phyloP scores from a whole-genome alignment of 2,329 filamentous ascomycete genomes.

The Emmonsia crescens region DNA sequence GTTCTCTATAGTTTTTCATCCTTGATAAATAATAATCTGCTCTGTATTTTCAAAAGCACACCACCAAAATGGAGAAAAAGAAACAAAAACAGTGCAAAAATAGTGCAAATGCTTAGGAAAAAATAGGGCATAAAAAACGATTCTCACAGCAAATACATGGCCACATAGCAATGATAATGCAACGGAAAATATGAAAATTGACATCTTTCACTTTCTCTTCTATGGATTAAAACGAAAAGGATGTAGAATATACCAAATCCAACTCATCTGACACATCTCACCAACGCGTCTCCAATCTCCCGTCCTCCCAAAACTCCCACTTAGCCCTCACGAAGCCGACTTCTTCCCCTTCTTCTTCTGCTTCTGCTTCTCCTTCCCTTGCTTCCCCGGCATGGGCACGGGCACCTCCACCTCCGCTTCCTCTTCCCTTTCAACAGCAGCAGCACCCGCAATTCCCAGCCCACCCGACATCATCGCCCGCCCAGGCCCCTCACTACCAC shows the following conservation, averaged over 20 bases:
- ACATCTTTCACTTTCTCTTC: not conserved
- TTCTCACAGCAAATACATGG: not conserved
- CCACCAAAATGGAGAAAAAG: not conserved
- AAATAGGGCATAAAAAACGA: not conserved
- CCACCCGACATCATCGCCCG: constrained; percentile 20
- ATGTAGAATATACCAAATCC: not conserved
- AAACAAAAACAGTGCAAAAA: not conserved
- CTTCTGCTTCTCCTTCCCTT: constrained; percentile 9
- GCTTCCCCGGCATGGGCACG: not conserved
- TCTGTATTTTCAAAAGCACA: not conserved
- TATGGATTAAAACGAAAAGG: not conserved
- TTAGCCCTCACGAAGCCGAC: not conserved
- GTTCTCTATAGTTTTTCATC: not conserved
- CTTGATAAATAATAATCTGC: not conserved
- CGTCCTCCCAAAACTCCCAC: not conserved
- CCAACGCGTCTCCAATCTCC: not conserved
- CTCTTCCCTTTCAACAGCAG: not conserved
- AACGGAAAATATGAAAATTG: not conserved
- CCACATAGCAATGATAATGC: not conserved
- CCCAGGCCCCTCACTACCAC: not conserved
- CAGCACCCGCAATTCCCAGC: not conserved
- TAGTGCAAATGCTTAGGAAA: not conserved
- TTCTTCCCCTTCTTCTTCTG: constrained; percentile 10
- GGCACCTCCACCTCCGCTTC: not conserved
- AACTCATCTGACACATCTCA: not conserved